Evolutionary conservation across 805 yeast genomes (phyloP).

Genomic region (Starmerella vaccinii): DNA sequence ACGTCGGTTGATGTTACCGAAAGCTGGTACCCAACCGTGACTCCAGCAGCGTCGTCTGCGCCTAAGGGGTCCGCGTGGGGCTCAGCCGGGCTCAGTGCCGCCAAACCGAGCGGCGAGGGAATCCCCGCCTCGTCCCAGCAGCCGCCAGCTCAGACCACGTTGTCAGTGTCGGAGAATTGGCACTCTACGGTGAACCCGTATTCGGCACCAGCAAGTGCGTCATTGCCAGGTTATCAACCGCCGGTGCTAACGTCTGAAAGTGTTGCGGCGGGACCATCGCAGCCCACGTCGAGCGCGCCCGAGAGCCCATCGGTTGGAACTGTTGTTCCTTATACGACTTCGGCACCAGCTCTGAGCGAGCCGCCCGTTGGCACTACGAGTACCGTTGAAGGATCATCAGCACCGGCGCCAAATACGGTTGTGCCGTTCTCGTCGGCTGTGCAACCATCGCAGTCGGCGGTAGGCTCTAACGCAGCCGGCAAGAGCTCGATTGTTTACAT

Average conservation of each 20-base stretch:
- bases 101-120: neutral
- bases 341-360: neutral
- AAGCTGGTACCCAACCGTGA: conserved; percentile 24
- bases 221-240: neutral
- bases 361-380: neutral
- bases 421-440: neutral
- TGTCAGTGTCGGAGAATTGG: neutral
- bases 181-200: neutral
- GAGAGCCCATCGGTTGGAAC: neutral
- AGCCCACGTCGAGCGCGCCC: neutral
- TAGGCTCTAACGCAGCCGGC: neutral
- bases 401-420: neutral
- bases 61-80: neutral
- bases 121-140: neutral
- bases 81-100: neutral
- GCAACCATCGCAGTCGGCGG: neutral
- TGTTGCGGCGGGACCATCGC: neutral
- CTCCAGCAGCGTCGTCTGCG: conserved; percentile 21
- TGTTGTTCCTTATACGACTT: neutral
- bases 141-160: neutral
- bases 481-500: conserved; percentile 1
- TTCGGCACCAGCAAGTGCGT: neutral
- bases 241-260: neutral
- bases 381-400: neutral
- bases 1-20: conserved; percentile 25